A percentile compares a stretch with the other conserved stretches of the same genome.
These are phyloP conservation scores for Neurospora sp. DNA, from an alignment of 2,329 filamentous ascomycete species.

Conservation along the genomic window DNA sequence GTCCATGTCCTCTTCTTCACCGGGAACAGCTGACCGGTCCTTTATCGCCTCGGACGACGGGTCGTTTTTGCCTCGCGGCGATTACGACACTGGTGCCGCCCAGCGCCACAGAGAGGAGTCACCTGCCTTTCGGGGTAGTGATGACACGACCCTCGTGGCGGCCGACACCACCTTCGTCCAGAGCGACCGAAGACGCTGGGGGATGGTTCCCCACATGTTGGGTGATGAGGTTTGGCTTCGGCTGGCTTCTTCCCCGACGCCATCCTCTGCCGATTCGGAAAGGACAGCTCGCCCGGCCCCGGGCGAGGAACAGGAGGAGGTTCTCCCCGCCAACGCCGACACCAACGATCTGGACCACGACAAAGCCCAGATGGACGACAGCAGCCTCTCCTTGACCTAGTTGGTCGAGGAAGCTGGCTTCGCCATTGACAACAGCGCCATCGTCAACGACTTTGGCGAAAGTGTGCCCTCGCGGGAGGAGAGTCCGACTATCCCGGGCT, in stretches of 20 bases:
- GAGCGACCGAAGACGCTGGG: not conserved
- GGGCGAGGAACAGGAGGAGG: not conserved
- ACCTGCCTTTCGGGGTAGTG: not conserved
- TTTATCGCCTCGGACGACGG: not conserved
- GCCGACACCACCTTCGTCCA: not conserved
- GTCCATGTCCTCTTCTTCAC: not conserved
- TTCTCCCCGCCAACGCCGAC: not conserved
- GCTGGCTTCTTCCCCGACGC: not conserved
- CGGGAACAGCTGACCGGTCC: not conserved
- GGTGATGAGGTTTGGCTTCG: not conserved
- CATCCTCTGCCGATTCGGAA: not conserved
- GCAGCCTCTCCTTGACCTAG: not conserved
- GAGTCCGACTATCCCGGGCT: not conserved
- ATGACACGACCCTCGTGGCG: not conserved
- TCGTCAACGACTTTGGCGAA: not conserved
- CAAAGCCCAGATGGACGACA: not conserved
- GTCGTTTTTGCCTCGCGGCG: not conserved
- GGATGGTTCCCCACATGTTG: not conserved
- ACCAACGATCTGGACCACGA: not conserved
- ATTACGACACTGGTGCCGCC: not conserved
- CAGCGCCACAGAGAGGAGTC: not conserved
- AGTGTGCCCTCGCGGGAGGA: not conserved
- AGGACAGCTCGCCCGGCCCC: not conserved
- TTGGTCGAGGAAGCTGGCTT: not conserved
- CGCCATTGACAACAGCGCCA: not conserved